Evolutionary conservation across 371 early-diverging fungal genomes (phyloP).

Genomic region (Syncephalastrum sp.): DNA sequence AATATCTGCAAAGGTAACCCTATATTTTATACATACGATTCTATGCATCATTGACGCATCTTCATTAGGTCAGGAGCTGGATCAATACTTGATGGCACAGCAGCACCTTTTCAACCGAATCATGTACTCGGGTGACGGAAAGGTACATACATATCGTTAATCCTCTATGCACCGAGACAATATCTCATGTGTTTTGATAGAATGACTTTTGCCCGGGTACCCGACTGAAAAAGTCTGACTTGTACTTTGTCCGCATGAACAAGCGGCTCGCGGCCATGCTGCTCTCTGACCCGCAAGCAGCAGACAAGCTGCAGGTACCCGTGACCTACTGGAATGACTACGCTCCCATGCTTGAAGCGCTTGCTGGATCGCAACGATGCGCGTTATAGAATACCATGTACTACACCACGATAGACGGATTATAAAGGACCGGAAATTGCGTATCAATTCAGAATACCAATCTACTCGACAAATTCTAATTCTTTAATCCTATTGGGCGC

Average conservation of each 20-base stretch:
- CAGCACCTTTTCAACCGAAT: conserved; percentile 30
- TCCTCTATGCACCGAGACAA: not conserved
- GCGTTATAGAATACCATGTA: conserved; percentile 1
- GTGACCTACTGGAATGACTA: conserved; percentile 27
- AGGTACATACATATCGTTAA: conserved; percentile 21
- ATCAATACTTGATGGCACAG: conserved; percentile 24
- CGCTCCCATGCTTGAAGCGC: conserved; percentile 11
- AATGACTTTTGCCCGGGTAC: conserved; percentile 49
- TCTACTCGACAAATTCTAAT: conserved; percentile 49
- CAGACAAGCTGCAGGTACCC: conserved; percentile 11
- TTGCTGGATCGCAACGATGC: not conserved
- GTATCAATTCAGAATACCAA: not conserved
- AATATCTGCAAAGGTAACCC: conserved; percentile 77
- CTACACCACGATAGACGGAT: not conserved
- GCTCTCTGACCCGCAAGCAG: conserved; percentile 9
- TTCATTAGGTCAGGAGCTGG: conserved; percentile 37
- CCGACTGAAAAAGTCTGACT: conserved; percentile 27
- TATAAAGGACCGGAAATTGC: not conserved
- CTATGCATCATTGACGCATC: not conserved
- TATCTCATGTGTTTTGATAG: conserved; percentile 3
- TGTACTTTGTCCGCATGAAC: conserved; percentile 20
- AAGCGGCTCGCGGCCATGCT: conserved; percentile 14
- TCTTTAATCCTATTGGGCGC: conserved; percentile 53
- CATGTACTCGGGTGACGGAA: conserved; percentile 48
- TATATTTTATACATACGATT: too few relatives aligned